Base-by-base conservation (phyloP, 2,329 filamentous ascomycete species). In the Bipolaris oryzae region DNA sequence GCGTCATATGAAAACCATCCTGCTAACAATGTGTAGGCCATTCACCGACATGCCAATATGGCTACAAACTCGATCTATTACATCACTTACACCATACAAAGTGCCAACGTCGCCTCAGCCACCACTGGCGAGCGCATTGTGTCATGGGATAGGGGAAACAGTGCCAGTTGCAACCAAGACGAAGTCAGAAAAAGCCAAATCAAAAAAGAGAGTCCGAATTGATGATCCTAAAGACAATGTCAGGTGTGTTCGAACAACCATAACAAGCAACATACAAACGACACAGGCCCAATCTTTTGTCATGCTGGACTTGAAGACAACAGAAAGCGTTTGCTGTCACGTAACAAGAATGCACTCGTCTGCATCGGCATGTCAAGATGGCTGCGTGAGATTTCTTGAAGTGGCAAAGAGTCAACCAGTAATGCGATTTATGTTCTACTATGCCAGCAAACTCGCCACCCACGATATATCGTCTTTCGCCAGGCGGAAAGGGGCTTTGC, bases 341-440 rank as follows among this genome's bases (percentile, higher is more conserved):
- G 25, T 34, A 10, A 21, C 21, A 16, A 34, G 16, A 13, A 15
- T 46, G 25, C 43, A n/a, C 6, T 46, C 25, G 5, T 46, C 25
- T 34, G 5, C 25, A 15, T 46, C 43, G 7, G 16, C 31, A 23
- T 51, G 49, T 28, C 25, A 52, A 48, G 55, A 55, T 50, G 25
- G 48, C 7, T 56, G 48, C 20, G 45, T 62, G 21, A 57, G 57
- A 7, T 62, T 58, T 34, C 45, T 62, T 3, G 60, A 61, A 16
- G 35, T 37, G n/a, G 33, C n/a, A 25, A 55, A 47, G n/a, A 20
- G 23, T 28, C 13, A 15, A 16, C 46, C 37, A 31, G 42, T 31
- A 45, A 39, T 38, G 20, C 44, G 48, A 23, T 55, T 60, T 20
- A 49, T 60, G 21, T 60, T 60, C 37, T 60, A 60, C 33, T 53